Percentiles rank a stretch among this genome's conserved stretches.
phyloP scores from a whole-genome alignment of 2,329 filamentous ascomycete species.

The Aureobasidium sp. region DNA sequence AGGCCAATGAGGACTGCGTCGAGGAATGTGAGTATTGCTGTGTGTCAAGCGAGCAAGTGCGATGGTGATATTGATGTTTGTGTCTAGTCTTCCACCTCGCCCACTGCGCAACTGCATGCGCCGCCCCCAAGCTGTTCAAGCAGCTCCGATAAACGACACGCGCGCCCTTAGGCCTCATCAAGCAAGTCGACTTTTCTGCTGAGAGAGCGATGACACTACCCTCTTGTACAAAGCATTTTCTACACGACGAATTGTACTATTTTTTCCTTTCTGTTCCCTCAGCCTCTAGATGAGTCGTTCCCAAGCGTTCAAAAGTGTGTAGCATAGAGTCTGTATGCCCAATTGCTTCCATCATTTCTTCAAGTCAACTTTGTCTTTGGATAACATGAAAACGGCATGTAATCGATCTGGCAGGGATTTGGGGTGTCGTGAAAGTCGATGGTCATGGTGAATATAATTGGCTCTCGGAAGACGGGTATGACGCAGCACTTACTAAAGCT shows the following conservation, averaged over 20 bases:
- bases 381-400: neutral
- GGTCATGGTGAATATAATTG: neutral
- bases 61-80: neutral
- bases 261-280: slow-evolving; percentile 7
- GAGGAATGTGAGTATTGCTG: slow-evolving; percentile 79
- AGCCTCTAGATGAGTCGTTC: slow-evolving; percentile 1
- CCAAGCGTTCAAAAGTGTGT: slow-evolving; percentile 8
- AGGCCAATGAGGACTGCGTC: slow-evolving; percentile 89
- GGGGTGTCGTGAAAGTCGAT: neutral
- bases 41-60: neutral
- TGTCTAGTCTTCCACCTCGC: slow-evolving; percentile 89
- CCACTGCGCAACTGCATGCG: slow-evolving; percentile 89
- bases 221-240: slow-evolving; percentile 16
- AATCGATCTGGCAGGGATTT: neutral
- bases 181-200: slow-evolving; percentile 7
- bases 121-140: slow-evolving; percentile 91
- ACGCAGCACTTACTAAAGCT: slow-evolving; percentile 1
- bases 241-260: slow-evolving; percentile 16
- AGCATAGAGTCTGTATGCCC: slow-evolving; percentile 8
- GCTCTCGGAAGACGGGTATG: neutral
- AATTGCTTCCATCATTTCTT: neutral
- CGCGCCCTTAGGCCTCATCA: neutral
- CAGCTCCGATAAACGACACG: slow-evolving; percentile 66
- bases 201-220: slow-evolving; percentile 14
- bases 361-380: neutral